Base-by-base conservation (phyloP, 2,329 filamentous ascomycete genomes). In the Ceratocystis albifundus region DNA sequence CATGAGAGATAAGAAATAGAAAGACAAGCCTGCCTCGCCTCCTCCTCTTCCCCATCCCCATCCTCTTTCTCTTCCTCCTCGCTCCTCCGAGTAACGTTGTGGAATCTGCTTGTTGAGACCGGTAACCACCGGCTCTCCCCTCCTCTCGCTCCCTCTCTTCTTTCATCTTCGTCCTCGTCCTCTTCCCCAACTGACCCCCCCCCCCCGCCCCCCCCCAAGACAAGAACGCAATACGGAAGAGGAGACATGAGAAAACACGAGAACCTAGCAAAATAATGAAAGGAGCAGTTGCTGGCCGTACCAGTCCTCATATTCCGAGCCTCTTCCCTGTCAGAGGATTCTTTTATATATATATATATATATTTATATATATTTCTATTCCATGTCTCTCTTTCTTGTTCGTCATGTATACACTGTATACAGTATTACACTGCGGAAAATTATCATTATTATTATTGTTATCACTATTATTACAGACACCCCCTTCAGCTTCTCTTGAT, bases 401-500 rank as follows among this genome's bases (percentile, higher is more conserved):
- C 15, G 15, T 53, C 28, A n/a, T 57, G 6, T 57, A 6, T 32
- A 32, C 53, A 30, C 30, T 59, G 28, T 59, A 36, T n/a, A 59
- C 25, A 32, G 17, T 8, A 59, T 30, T 25, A 55, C 20, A 25
- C 25, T 41, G 36, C 36, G 36, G 15, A 32, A 59, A 17, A 36
- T n/a, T 59, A 8, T n/a, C 4, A 10, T 25, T 59, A 7, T 25
- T 17, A 59, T 25, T 28, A 28, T 25, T 59, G 4, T 25, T 59
- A 7, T 25, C 7, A 59, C 3, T 28, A 28, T 25, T 59, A 8
- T 28, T 17, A 59, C 25, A 59, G 25, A 6, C 55, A 28, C 30
- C 28, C 22, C 12, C 28, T 36, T 59, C 55, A 59, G 55, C 55
- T 59, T 32, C 55, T 57, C 15, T 57, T 59, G 28, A 59, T 36